A percentile compares a stretch with the other conserved stretches of the same genome.
Conservation (phyloP, 768 basidiomycete species). For the Steccherinum ochraceum region DNA sequence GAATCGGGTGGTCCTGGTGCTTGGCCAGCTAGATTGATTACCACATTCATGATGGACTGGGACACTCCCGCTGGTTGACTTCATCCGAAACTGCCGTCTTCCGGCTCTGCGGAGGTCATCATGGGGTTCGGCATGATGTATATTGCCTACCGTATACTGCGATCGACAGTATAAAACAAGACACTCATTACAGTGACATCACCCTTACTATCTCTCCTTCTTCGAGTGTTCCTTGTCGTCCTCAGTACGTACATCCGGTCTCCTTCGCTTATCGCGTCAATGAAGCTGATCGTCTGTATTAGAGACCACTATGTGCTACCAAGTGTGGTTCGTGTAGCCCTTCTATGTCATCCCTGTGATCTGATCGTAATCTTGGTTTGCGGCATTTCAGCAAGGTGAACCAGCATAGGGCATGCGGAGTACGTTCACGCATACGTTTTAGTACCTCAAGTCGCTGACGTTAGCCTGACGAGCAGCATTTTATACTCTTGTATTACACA, state of each 20-base stretch:
- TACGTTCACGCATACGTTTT: slow-evolving; percentile 3
- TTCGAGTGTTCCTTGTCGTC: neutral
- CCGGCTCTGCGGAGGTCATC: neutral
- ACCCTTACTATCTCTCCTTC: neutral
- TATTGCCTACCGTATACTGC: neutral
- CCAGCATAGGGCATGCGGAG: slow-evolving; percentile 22
- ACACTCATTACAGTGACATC: neutral
- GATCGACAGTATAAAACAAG: neutral
- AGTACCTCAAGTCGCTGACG: neutral
- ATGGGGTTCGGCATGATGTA: neutral
- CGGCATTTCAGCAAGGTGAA: slow-evolving; percentile 18
- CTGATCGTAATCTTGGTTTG: neutral
- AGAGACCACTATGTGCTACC: slow-evolving; percentile 16
- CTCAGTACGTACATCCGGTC: neutral
- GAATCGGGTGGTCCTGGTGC: neutral
- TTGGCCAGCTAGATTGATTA: neutral
- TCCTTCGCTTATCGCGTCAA: neutral
- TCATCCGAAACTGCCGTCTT: neutral
- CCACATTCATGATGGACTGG: neutral
- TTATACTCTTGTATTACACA: slow-evolving; percentile 55
- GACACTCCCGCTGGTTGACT: neutral
- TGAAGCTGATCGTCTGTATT: neutral
- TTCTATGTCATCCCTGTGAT: slow-evolving; percentile 1
- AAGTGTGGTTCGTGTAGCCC: slow-evolving; percentile 16
- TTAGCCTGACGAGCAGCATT: slow-evolving; percentile 41